Base-by-base conservation (phyloP, 2,329 filamentous ascomycete species). In the Chrysosporium keratinophilum region DNA sequence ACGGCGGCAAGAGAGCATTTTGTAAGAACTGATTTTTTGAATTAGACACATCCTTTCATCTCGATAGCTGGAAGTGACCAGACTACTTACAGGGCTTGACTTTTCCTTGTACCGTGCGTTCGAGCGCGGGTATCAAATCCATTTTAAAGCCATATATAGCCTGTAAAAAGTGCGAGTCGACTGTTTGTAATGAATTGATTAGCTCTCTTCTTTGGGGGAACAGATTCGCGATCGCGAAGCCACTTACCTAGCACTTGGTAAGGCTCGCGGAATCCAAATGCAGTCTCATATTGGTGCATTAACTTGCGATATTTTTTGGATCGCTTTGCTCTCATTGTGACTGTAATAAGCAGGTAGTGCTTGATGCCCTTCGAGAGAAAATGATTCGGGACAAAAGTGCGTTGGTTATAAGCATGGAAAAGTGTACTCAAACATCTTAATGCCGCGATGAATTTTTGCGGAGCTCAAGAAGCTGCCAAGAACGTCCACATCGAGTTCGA, bases 181-280 rank as follows among this genome's bases (percentile, higher is more conserved):
- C 83, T 81, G 62, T 60, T 59, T 37, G 10, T 50, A 33, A 40
- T 17, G 48, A 14, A 10, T 12, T 19, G 5, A 35, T 54, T 53
- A 56, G 43, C 37, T 54, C 20, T 42, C 48, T 15, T 1, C 17
- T 2, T 54, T 33, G 7, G 35, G 20, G 12, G 3, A 5, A 23
- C 4, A 11, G 12, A 31, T 33, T 23, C 9, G 20, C 20, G 37
- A 14, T 4, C 37, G n/a, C 11, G 17, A 28, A 33, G 11, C 6
- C 3, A 15, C 74, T 55, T 73, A 85, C 82, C 76, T 42, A 95
- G 75, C 50, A 95, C 84, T 73, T 97, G 93, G 73, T 96, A 97
- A 10, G 93, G 89, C 72, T 93, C 87, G 62, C 90, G 87, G 70
- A 96, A 96, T 57, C 86, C 85, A 67, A 95, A 96, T 57, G 82